Evolutionary conservation across 1,284 basidiomycete genomes (phyloP), one percentile per base, ranked within the genome.

Genomic region (Ustilago loliicola): DNA sequence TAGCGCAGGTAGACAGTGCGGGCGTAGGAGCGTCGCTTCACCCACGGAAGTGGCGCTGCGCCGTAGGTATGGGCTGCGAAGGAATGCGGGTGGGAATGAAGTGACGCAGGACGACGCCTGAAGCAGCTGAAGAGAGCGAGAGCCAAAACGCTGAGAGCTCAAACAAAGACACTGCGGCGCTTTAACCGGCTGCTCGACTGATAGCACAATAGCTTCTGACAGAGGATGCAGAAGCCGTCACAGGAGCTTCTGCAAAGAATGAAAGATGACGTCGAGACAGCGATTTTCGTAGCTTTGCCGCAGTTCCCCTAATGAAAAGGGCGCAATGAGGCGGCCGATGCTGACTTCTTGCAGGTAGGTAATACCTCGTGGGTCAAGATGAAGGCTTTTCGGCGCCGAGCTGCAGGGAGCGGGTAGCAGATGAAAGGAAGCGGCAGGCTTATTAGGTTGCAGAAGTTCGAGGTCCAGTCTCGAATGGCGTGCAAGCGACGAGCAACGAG

Each of bases 31-130:
- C 21, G 47, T n/a, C 10, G 54, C 29, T 54, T 62, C 50, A 42
- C 61, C 57, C 36, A 59, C 21, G 27, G 30, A 17, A 55, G 17
- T 48, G 52, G 34, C 56, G 34, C 34, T 55, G 32, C 50, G 30
- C 30, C 17, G n/a, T 19, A 53, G 10, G 11, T 32, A 34, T 50
- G 50, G 51, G 52, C 29, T 65, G 55, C 62, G 25, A 21, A 23
- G 25, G 17, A 48, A 9, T n/a, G 48, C 38, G 61, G 40, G 32
- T 32, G 10, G 47, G n/a, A n/a, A 67, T 67, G 59, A 62, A 58
- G 54, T 61, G 59, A 61, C 38, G 68, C 62, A 58, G 36, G 27
- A 71, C 52, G 50, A 65, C 62, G 42, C 48, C 59, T 48, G 27
- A 27, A 27, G 48, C 48, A 50, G 27, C 11, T 27, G 23, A 23